Evolutionary conservation across 768 basidiomycete species (phyloP).

Genomic region (Mycena chlorophos): DNA sequence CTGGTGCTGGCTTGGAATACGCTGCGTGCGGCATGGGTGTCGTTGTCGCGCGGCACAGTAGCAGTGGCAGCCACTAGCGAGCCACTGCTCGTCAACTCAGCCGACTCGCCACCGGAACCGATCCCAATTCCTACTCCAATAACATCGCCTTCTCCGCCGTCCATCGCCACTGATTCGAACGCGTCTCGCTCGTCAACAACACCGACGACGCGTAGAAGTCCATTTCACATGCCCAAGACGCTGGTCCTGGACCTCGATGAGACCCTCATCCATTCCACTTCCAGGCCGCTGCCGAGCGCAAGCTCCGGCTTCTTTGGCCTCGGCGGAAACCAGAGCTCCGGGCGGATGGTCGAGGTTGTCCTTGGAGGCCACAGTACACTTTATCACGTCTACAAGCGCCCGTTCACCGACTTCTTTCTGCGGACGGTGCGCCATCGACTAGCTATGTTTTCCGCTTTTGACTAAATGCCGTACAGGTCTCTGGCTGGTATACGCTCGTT

Average conservation of each 20-base stretch:
- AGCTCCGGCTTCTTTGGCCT: conserved; percentile 66
- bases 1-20: conserved; percentile 70
- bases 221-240: conserved; percentile 86
- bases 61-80: conserved; percentile 11
- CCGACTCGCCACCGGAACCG: background rate
- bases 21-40: conserved; percentile 62
- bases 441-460: conserved; percentile 24
- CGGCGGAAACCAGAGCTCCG: conserved; percentile 63
- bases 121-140: conserved; percentile 3
- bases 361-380: conserved; percentile 84
- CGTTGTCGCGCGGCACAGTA: conserved; percentile 32
- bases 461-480: conserved; percentile 63
- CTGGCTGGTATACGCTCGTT: conserved; percentile 97
- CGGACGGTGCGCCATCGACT: conserved; percentile 60
- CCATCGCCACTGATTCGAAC: conserved; percentile 22
- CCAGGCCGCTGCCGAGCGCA: conserved; percentile 62
- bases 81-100: background rate
- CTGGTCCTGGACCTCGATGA: conserved; percentile 97
- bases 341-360: conserved; percentile 91
- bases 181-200: conserved; percentile 52
- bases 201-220: conserved; percentile 51
- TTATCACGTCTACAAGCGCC: conserved; percentile 98
- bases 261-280: conserved; percentile 97
- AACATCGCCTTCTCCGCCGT: conserved; percentile 13
- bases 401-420: conserved; percentile 94